Evolutionary conservation across 805 yeast species (phyloP).

Genomic region (Candida vartiovaarae): DNA sequence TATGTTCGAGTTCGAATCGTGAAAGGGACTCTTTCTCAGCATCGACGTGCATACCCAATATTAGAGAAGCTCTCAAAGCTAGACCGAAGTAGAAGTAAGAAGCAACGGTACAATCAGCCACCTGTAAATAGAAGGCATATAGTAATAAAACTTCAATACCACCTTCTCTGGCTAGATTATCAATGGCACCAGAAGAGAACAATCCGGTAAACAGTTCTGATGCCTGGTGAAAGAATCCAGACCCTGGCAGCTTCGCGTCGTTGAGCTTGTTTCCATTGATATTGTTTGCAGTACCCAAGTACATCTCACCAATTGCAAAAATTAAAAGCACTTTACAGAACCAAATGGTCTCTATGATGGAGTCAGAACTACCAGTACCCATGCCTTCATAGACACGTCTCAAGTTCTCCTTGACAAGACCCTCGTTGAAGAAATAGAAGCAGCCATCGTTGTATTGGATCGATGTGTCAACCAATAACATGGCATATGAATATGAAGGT

Average conservation of each 20-base stretch:
- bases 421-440: constrained; percentile 79
- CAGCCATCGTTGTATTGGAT: constrained; percentile 79
- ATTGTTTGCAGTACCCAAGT: constrained; percentile 66
- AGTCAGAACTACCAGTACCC: constrained; percentile 33
- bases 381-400: constrained; percentile 50
- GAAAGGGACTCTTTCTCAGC: constrained; percentile 63
- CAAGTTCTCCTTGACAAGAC: constrained; percentile 60
- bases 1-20: constrained; percentile 69
- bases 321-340: constrained; percentile 67
- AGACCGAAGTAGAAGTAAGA: constrained; percentile 76
- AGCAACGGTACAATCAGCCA: constrained; percentile 78
- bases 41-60: constrained; percentile 78
- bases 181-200: constrained; percentile 75
- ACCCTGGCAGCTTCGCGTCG: constrained; percentile 59
- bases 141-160: constrained; percentile 70
- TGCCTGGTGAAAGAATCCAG: constrained; percentile 72
- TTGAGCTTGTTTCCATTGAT: constrained; percentile 38
- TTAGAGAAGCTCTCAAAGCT: constrained; percentile 64
- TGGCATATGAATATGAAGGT: constrained; percentile 73
- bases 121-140: constrained; percentile 75
- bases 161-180: constrained; percentile 70
- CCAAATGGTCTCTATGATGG: constrained; percentile 72
- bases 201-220: constrained; percentile 72
- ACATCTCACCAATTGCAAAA: constrained; percentile 80
- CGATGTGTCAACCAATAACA: constrained; percentile 67